phyloP scores from a whole-genome alignment of 202 grass and related monocot species.

The Elaeis oleifera region DNA sequence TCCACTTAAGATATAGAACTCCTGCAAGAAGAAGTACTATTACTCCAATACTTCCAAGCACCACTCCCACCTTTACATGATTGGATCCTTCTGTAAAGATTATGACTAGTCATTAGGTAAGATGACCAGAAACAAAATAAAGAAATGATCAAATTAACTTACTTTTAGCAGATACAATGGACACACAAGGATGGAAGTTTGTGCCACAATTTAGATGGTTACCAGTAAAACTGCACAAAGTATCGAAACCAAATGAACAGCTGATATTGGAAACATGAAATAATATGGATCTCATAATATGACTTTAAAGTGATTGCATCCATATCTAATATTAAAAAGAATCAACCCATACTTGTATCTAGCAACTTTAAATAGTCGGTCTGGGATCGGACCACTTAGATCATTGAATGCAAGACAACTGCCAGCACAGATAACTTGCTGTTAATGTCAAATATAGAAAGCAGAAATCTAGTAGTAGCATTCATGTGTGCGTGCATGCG shows the following conservation, averaged over 20 bases:
- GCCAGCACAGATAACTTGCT: constrained; percentile 17
- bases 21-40: constrained; percentile 27
- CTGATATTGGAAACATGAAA: not conserved
- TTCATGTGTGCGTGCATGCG: too few species aligned
- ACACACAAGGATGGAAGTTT: constrained; percentile 29
- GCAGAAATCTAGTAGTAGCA: too few species aligned
- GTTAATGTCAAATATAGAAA: too few species aligned
- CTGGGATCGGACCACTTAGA: constrained; percentile 46
- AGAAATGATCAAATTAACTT: constrained; percentile 14
- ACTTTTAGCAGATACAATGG: constrained; percentile 31
- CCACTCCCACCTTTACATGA: constrained; percentile 33
- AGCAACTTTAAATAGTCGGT: constrained; percentile 35
- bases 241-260: too few species aligned
- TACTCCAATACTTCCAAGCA: constrained; percentile 52
- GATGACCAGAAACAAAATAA: not conserved
- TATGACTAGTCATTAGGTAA: not conserved
- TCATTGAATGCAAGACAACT: constrained; percentile 53
- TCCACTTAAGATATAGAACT: constrained; percentile 50
- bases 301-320: not conserved
- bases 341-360: constrained; percentile 49
- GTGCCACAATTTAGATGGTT: constrained; percentile 59
- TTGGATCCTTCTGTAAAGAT: constrained; percentile 33
- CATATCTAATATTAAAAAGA: not conserved
- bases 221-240: constrained; percentile 43
- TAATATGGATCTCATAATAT: constrained; percentile 1